These are phyloP conservation scores for Leucogyrophana mollusca DNA, from an alignment of 768 basidiomycete species.

Conservation along the genomic window DNA sequence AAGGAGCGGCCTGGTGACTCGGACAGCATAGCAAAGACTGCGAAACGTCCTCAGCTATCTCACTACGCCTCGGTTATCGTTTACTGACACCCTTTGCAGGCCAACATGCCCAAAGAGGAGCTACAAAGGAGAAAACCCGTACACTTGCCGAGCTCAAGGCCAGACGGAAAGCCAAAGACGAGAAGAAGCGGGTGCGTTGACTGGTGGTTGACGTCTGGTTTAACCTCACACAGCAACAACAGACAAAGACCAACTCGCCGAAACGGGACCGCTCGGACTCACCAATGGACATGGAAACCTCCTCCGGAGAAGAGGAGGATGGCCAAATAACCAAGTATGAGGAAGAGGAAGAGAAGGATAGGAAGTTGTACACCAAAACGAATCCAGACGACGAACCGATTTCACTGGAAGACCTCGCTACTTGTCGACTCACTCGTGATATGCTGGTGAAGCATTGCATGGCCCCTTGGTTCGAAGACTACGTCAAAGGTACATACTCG, in stretches of 20 bases:
- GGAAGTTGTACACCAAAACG: conserved; percentile 46
- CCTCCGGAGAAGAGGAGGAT: conserved; percentile 74
- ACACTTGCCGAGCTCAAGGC: conserved; percentile 86
- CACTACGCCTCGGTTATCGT: no score
- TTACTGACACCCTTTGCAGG: conserved; percentile 40
- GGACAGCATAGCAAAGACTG: conserved; percentile 67
- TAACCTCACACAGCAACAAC: conserved; percentile 12
- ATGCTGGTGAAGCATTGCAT: conserved; percentile 68
- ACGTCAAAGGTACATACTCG: conserved; percentile 60
- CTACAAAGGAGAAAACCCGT: conserved; percentile 76
- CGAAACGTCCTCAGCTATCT: conserved; percentile 68
- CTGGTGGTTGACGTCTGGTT: neutral
- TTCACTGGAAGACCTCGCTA: conserved; percentile 55
- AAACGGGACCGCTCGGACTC: conserved; percentile 75
- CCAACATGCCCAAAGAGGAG: conserved; percentile 69
- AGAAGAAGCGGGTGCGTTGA: conserved; percentile 72
- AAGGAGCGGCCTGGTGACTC: conserved; percentile 45
- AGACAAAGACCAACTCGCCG: conserved; percentile 55
- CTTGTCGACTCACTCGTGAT: conserved; percentile 65
- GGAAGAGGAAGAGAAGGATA: conserved; percentile 68
- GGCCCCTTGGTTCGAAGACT: conserved; percentile 85
- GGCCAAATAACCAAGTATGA: conserved; percentile 74
- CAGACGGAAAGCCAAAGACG: conserved; percentile 83
- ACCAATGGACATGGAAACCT: conserved; percentile 84
- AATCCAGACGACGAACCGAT: conserved; percentile 47